phyloP scores from a whole-genome alignment of 768 basidiomycete species.

The Mycena alexandri region DNA sequence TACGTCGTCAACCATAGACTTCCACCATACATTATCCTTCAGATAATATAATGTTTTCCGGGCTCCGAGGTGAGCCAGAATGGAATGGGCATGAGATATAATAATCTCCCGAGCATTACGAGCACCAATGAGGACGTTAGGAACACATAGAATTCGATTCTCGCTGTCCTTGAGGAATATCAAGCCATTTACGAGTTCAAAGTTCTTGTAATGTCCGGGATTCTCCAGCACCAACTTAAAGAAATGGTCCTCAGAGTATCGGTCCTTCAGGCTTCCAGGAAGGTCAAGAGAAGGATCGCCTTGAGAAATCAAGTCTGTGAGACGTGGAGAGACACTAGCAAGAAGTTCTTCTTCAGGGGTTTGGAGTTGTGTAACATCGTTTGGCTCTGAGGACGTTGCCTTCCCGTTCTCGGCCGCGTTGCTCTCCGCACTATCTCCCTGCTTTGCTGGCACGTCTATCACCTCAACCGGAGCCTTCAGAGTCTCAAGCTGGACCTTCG shows the following conservation, averaged over 20 bases:
- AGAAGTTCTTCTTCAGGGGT: too few species aligned
- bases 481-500: too few species aligned
- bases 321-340: too few species aligned
- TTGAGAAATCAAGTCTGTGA: too few species aligned
- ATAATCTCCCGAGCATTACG: conserved; percentile 41
- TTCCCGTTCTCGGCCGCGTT: too few species aligned
- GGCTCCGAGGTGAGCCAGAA: conserved; percentile 50
- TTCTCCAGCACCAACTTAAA: conserved; percentile 44
- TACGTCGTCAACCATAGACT: conserved; percentile 22
- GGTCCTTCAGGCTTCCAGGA: neutral
- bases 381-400: too few species aligned
- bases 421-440: too few species aligned
- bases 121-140: conserved; percentile 32
- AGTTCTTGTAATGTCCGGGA: conserved; percentile 45
- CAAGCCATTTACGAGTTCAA: conserved; percentile 40
- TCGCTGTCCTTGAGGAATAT: conserved; percentile 34
- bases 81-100: conserved; percentile 51
- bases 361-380: too few species aligned
- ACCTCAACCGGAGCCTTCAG: too few species aligned
- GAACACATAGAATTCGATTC: conserved; percentile 41
- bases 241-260: conserved; percentile 34
- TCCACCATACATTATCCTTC: conserved; percentile 29
- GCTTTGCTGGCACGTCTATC: too few species aligned
- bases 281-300: neutral
- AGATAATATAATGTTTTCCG: conserved; percentile 44